Evolutionary conservation across 2,329 filamentous ascomycete genomes (phyloP).

Genomic region (Truncatella angustata): DNA sequence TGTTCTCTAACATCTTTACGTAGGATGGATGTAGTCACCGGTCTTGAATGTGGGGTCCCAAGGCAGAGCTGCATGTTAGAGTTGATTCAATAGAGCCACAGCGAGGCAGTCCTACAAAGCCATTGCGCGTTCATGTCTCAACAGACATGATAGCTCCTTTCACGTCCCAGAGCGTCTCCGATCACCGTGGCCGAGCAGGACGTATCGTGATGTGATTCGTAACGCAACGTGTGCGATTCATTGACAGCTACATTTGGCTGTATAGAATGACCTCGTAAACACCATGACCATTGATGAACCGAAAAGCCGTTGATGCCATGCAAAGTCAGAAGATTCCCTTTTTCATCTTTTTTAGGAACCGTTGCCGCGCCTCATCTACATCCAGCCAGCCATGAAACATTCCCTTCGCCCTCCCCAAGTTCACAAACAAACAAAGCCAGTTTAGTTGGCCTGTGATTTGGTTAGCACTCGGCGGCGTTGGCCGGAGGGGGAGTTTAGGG

Average conservation of each 20-base stretch:
- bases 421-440: slow-evolving; percentile 12
- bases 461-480: too few species aligned
- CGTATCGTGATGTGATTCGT: slow-evolving; percentile 5
- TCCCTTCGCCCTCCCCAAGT: slow-evolving; percentile 14
- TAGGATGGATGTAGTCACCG: too few species aligned
- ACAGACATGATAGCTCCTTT: too few species aligned
- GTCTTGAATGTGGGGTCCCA: too few species aligned
- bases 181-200: neutral
- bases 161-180: neutral
- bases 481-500: neutral
- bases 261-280: slow-evolving; percentile 34
- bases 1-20: too few species aligned
- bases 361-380: slow-evolving; percentile 27
- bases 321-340: slow-evolving; percentile 34
- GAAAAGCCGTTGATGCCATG: slow-evolving; percentile 37
- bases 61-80: too few species aligned
- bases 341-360: slow-evolving; percentile 26
- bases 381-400: slow-evolving; percentile 16
- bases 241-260: slow-evolving; percentile 34
- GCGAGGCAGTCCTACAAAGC: too few species aligned
- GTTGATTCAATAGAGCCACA: too few species aligned
- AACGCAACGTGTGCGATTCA: slow-evolving; percentile 17
- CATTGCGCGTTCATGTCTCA: too few species aligned
- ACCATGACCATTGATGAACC: slow-evolving; percentile 31
- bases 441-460: too few species aligned